These are phyloP conservation scores for Zygoascus meyerae DNA, from an alignment of 1,139 yeast genomes.

Conservation along the genomic window DNA sequence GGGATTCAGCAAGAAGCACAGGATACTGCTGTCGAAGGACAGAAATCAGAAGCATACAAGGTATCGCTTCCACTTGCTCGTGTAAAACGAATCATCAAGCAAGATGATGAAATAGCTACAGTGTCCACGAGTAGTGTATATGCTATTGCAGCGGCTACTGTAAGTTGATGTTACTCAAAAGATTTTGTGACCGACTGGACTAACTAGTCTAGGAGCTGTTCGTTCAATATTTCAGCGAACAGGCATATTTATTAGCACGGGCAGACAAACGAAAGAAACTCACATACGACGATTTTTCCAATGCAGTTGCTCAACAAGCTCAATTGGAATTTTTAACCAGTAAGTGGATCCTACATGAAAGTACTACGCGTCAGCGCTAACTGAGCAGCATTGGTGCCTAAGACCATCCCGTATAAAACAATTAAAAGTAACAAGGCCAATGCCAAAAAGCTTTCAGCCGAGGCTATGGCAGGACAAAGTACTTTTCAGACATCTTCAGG, in stretches of 20 bases:
- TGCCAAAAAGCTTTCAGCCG: constrained; percentile 4
- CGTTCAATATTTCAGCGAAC: constrained; percentile 72
- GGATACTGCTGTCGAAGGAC: too few species aligned
- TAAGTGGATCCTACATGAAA: constrained; percentile 4
- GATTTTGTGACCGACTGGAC: not conserved
- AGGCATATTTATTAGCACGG: constrained; percentile 65
- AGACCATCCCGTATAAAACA: constrained; percentile 29
- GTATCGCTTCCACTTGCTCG: constrained; percentile 61
- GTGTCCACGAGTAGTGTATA: constrained; percentile 77
- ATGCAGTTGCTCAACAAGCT: constrained; percentile 62
- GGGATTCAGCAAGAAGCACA: too few species aligned
- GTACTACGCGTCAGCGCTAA: not conserved
- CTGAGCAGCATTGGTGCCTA: constrained; percentile 23
- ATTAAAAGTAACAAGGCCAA: constrained; percentile 8
- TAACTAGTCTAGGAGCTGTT: constrained; percentile 49
- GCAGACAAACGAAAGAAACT: constrained; percentile 66
- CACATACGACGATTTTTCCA: constrained; percentile 67
- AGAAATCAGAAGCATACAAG: constrained; percentile 6
- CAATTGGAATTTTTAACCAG: constrained; percentile 56
- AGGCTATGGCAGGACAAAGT: constrained; percentile 13
- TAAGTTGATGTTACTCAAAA: constrained; percentile 13
- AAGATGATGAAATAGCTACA: constrained; percentile 75
- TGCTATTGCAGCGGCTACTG: constrained; percentile 78
- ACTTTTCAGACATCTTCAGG: constrained; percentile 8
- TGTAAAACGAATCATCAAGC: constrained; percentile 74